Evolutionary conservation across 2,329 filamentous ascomycete species (phyloP), one percentile per base, ranked within the genome.

Genomic region (Aspergillus costaricaensis): DNA sequence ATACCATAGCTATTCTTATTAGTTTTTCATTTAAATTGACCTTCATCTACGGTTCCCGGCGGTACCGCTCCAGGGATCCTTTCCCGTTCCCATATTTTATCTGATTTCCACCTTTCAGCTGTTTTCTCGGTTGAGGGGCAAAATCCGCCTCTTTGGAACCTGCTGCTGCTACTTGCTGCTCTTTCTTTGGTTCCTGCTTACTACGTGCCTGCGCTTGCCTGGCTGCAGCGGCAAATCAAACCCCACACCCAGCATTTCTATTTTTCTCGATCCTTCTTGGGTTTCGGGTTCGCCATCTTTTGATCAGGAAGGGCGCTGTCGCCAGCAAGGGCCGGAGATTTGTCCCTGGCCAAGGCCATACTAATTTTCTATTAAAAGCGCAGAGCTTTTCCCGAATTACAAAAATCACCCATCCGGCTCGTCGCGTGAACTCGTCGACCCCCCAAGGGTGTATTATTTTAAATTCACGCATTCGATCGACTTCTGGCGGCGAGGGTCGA

Each of bases 151-250:
- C 36, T 52, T 55, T 49, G 32, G 14, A 38, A 27, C 54, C 48
- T 43, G 17, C 15, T 60, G 32, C 47, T 60, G 30, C 44, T 55
- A 14, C 30, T 36, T 55, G 27, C 27, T 30, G 27, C 27, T n/a
- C 25, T 41, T 47, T 36, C 47, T 49, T 36, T 55, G 15, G 14
- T 43, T 27, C 58, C 56, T 25, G 9, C 32, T 50, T 30, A 23
- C 47, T 55, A 48, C 30, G 39, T 48, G 58, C 60, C 36, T 55
- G 65, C 69, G 63, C 63, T 64, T 72, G 70, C 68, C 72, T 67
- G 72, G 71, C 65, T 67, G 71, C 72, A 74, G 72, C 69, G 62
- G 65, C 63, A 63, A 67, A 65, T 60, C 57, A 36, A 14, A 36
- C 67, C 64, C 67, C 64, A 69, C 66, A 68, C 55, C 60, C 54